These are phyloP conservation scores for Cordyceps javanica DNA, from an alignment of 2,329 filamentous ascomycete species.

Conservation along the genomic window DNA sequence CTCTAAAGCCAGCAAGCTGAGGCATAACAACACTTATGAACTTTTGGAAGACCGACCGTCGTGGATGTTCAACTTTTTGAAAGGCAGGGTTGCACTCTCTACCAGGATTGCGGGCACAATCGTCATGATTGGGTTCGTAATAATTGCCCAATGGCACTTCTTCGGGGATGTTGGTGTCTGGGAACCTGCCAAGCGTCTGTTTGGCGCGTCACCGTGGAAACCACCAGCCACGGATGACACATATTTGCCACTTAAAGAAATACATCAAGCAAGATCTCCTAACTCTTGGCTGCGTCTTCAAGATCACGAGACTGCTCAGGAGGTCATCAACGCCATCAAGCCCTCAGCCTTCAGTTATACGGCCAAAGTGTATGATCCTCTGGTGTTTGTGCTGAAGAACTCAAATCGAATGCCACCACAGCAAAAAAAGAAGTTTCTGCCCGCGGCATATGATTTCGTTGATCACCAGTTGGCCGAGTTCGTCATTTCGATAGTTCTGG, in stretches of 20 bases:
- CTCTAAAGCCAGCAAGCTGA: constrained; percentile 44
- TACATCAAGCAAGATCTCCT: constrained; percentile 71
- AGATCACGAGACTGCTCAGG: constrained; percentile 70
- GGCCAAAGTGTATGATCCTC: constrained; percentile 67
- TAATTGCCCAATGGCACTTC: constrained; percentile 73
- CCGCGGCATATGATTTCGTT: constrained; percentile 57
- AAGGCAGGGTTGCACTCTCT: constrained; percentile 60
- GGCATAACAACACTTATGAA: constrained; percentile 26
- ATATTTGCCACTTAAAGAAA: constrained; percentile 44
- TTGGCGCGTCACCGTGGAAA: constrained; percentile 13
- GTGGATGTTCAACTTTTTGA: constrained; percentile 57
- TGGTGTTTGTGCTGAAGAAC: constrained; percentile 64
- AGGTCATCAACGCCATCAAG: constrained; percentile 71
- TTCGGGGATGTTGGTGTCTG: constrained; percentile 52
- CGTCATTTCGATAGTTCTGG: constrained; percentile 54
- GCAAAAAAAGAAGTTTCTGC: constrained; percentile 29
- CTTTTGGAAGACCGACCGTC: constrained; percentile 20
- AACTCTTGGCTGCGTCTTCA: constrained; percentile 71
- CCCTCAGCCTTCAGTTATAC: constrained; percentile 65
- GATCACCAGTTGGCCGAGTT: constrained; percentile 54
- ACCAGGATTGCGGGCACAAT: constrained; percentile 70
- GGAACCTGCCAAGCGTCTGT: constrained; percentile 22
- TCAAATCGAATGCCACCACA: constrained; percentile 57
- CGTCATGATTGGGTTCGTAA: constrained; percentile 64
- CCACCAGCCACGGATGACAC: neutral